Evolutionary conservation across 345 rosid genomes (phyloP).

Genomic region (Gossypium ekmanianum): DNA sequence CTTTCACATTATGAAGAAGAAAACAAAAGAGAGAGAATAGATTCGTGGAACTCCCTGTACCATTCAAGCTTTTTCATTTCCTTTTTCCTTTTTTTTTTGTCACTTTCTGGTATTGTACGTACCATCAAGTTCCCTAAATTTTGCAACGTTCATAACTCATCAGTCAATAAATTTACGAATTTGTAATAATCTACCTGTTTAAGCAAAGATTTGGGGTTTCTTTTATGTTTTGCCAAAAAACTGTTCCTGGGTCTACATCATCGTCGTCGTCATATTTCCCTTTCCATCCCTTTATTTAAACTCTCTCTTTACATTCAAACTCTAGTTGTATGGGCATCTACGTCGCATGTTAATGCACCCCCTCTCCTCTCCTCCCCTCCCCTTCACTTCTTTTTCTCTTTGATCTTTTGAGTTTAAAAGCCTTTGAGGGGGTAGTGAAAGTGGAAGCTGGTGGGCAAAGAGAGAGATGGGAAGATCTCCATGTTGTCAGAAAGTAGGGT

Average conservation of each 20-base stretch:
- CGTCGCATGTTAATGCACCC: neutral
- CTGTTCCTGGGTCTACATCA: neutral
- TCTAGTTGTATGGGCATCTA: neutral
- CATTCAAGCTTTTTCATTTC: neutral
- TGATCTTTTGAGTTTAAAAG: too few relatives aligned
- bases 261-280: neutral
- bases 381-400: too few relatives aligned
- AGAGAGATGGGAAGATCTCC: constrained; percentile 75
- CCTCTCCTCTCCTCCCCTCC: too few relatives aligned
- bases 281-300: constrained; percentile 12
- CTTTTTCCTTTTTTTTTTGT: neutral
- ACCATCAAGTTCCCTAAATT: neutral
- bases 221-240: neutral
- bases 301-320: neutral
- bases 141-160: neutral
- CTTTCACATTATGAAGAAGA: neutral
- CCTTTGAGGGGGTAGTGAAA: neutral
- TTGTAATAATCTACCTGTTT: neutral
- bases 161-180: neutral
- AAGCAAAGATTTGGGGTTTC: neutral
- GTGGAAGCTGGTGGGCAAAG: neutral
- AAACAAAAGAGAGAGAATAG: neutral
- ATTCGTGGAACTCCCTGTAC: constrained; percentile 5
- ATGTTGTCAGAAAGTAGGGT: constrained; percentile 81
- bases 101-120: neutral